Evolutionary conservation across 345 rosid genomes (phyloP).

Genomic region (Brassica nigra): DNA sequence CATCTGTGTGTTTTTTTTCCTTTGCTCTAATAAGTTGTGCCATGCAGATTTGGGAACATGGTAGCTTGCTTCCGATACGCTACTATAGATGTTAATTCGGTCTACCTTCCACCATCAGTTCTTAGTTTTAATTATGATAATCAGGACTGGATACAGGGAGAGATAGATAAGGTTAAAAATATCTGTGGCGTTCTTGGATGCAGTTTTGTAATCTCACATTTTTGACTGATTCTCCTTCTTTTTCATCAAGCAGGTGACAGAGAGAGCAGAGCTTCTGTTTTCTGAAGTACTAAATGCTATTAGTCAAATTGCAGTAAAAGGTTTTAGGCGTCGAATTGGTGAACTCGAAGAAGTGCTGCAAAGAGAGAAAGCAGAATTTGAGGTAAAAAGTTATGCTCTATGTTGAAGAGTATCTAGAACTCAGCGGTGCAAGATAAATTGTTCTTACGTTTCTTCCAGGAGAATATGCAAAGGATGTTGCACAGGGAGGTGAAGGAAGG

Average conservation of each 20-base stretch:
- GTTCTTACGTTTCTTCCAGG: conserved; percentile 51
- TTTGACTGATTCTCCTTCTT: conserved; percentile 31
- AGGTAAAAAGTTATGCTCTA: conserved; percentile 48
- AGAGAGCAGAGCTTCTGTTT: conserved; percentile 77
- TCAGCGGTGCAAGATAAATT: conserved; percentile 2
- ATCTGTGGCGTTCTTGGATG: conserved; percentile 22
- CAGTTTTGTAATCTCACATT: conserved; percentile 10
- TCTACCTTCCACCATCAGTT: conserved; percentile 81
- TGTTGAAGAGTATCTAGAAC: conserved; percentile 11
- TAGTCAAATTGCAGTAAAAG: conserved; percentile 56
- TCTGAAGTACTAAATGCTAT: conserved; percentile 74
- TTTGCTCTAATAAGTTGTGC: conserved; percentile 33
- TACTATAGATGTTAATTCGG: conserved; percentile 85
- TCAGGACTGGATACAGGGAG: conserved; percentile 86
- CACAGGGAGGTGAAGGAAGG: conserved; percentile 57
- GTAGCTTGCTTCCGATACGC: conserved; percentile 99
- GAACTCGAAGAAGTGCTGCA: conserved; percentile 69
- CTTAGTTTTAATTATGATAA: conserved; percentile 69
- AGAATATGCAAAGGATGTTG: conserved; percentile 62
- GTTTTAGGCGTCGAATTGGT: conserved; percentile 48
- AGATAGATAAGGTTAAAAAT: conserved; percentile 65
- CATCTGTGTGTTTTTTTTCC: not conserved
- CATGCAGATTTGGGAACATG: conserved; percentile 86
- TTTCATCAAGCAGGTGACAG: conserved; percentile 57
- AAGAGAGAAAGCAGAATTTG: conserved; percentile 79